phyloP scores from a whole-genome alignment of 208 protist species.

The Wallacemonas rigidus region DNA sequence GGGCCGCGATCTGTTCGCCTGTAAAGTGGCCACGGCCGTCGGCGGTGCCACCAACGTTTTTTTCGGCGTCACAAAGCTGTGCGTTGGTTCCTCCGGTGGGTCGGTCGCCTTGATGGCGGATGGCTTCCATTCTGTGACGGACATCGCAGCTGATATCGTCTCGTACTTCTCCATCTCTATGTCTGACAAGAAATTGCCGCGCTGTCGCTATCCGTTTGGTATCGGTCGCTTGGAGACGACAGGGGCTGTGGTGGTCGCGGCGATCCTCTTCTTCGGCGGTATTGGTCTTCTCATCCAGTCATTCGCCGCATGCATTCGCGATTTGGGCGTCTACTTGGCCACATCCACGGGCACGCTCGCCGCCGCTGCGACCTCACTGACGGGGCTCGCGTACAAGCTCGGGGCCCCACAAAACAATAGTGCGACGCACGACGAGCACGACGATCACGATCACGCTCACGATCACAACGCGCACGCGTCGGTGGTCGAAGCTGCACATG shows the following conservation, averaged over 20 bases:
- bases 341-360: constrained; percentile 6
- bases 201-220: constrained; percentile 85
- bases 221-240: constrained; percentile 82
- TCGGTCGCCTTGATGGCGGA: constrained; percentile 87
- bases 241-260: constrained; percentile 77
- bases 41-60: constrained; percentile 79
- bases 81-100: constrained; percentile 67
- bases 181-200: constrained; percentile 58
- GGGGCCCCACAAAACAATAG: constrained; percentile 5
- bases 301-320: constrained; percentile 41
- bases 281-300: constrained; percentile 76
- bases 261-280: constrained; percentile 79
- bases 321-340: constrained; percentile 24
- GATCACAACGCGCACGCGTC: constrained; percentile 8
- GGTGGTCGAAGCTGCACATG: constrained; percentile 10
- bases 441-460: constrained; percentile 18
- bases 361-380: constrained; percentile 20
- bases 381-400: constrained; percentile 5
- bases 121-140: constrained; percentile 85
- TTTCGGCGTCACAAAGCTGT: constrained; percentile 78
- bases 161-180: constrained; percentile 77
- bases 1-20: constrained; percentile 58
- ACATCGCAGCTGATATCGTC: constrained; percentile 79
- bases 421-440: constrained; percentile 18
- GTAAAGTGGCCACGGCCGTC: constrained; percentile 66